Percentiles rank a stretch among this genome's conserved stretches.
Evolutionary conservation across 768 basidiomycete genomes (phyloP).

Genomic region (Thelephora aurantiotincta): DNA sequence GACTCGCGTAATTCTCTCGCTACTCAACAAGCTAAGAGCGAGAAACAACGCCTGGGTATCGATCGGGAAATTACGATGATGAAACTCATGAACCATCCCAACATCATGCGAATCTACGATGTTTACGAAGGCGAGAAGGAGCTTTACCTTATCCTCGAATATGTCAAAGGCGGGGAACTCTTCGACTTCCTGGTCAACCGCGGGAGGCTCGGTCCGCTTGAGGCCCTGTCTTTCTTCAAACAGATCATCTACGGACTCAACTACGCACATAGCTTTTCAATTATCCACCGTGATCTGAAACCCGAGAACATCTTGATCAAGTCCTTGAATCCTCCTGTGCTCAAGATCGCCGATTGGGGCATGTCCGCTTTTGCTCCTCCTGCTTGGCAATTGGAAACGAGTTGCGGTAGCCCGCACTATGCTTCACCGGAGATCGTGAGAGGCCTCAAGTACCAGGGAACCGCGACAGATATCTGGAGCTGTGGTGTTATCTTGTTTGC

Average conservation of each 20-base stretch:
- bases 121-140: slow-evolving; percentile 89
- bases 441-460: slow-evolving; percentile 78
- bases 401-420: slow-evolving; percentile 94
- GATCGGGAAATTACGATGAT: slow-evolving; percentile 97
- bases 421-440: slow-evolving; percentile 95
- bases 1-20: slow-evolving; percentile 56
- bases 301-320: slow-evolving; percentile 95
- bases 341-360: slow-evolving; percentile 98
- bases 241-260: slow-evolving; percentile 92
- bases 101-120: slow-evolving; percentile 90
- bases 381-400: slow-evolving; percentile 76
- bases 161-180: slow-evolving; percentile 90
- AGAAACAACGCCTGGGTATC: slow-evolving; percentile 75
- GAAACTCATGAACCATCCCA: slow-evolving; percentile 98
- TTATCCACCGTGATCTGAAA: slow-evolving; percentile 95
- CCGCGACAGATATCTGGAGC: slow-evolving; percentile 92
- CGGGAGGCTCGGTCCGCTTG: slow-evolving; percentile 63
- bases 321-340: slow-evolving; percentile 59
- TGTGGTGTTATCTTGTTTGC: slow-evolving; percentile 91
- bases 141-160: slow-evolving; percentile 87
- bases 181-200: slow-evolving; percentile 92
- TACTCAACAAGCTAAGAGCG: slow-evolving; percentile 54
- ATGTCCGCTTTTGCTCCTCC: slow-evolving; percentile 95
- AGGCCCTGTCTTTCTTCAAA: slow-evolving; percentile 87
- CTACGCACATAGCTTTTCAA: slow-evolving; percentile 95